Percentiles rank a stretch among this genome's conserved stretches.
Conservation (phyloP, 1,139 yeast genomes). For the Taphrina betulina region DNA sequence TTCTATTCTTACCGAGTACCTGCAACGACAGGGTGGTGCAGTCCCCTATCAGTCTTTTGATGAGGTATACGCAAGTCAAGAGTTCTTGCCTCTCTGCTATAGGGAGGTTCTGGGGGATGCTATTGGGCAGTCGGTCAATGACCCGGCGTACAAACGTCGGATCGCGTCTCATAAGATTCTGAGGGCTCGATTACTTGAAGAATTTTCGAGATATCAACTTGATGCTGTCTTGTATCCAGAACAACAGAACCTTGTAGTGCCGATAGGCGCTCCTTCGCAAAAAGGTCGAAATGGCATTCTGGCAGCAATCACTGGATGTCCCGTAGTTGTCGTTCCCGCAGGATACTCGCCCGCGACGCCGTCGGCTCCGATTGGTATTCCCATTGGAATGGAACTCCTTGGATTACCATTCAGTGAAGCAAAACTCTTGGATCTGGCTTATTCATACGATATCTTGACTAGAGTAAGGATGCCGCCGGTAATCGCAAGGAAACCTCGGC, state of each 20-base stretch:
- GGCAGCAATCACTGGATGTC: neutral
- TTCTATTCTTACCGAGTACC: neutral
- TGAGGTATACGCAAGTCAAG: neutral
- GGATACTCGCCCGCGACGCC: neutral
- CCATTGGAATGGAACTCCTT: neutral
- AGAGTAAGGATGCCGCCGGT: neutral
- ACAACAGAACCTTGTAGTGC: neutral
- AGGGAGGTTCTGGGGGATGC: neutral
- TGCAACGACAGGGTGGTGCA: neutral
- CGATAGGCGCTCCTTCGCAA: neutral
- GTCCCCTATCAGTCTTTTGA: neutral
- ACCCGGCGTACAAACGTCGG: neutral
- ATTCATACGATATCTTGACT: neutral
- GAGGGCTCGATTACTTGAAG: neutral
- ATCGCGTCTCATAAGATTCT: neutral
- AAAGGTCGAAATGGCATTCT: neutral
- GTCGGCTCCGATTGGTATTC: neutral
- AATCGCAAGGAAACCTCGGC: too few species aligned
- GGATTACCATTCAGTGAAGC: neutral
- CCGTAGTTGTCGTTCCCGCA: neutral
- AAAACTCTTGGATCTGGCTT: neutral
- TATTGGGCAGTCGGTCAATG: neutral
- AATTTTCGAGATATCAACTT: neutral
- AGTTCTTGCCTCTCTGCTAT: neutral
- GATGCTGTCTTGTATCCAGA: neutral